Base-by-base conservation (phyloP, 768 basidiomycete species). In the Tricholoma flavovirens region DNA sequence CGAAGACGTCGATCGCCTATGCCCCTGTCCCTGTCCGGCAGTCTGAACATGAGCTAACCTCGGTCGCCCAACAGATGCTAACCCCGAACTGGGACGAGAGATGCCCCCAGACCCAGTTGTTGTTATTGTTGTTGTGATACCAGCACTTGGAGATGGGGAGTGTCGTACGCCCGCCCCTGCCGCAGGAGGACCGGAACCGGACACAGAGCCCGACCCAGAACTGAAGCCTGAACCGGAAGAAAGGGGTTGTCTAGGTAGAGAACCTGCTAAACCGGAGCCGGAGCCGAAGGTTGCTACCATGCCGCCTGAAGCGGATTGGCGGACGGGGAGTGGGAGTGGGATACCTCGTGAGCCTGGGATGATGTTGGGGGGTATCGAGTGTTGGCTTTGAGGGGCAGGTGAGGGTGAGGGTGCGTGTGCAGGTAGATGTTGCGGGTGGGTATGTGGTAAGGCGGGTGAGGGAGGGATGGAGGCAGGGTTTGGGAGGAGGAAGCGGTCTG, bases 401-500 rank as follows among this genome's bases (percentile, higher is more conserved):
- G 35, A 7, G 68, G 43, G 12, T 45, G 43, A 7, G 5, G 21
- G 4, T 15, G 22, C 7, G 6, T 8, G 22, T 26, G 43, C 11
- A 4, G 22, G 4, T 4, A 2, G 43, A 12, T 19, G 43, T 15
- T 26, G 45, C 5, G 45, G 17, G 26, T 46, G 45, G 26, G 24
- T 4, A 5, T 22, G 12, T 26, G 12, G 60, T 11, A 56, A 55
- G 12, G 54, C 19, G 26, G 60, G 55, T 3, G 35, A 36, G 6
- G 38, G n/a, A 17, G n/a, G 17, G n/a, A 6, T 8, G 11, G 42
- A 4, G 21, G 42, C 12, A 9, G 24, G 62, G 12, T 67, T 58
- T 19, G 75, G 70, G 29, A 76, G 59, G 36, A 74, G 67, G 60
- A 75, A 76, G 30, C 71, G 62, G 46, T 75, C 73, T 0, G 73